A percentile compares a stretch with the other conserved stretches of the same genome.
phyloP scores from a whole-genome alignment of 768 basidiomycete genomes.

The Clathrus columnatus region DNA sequence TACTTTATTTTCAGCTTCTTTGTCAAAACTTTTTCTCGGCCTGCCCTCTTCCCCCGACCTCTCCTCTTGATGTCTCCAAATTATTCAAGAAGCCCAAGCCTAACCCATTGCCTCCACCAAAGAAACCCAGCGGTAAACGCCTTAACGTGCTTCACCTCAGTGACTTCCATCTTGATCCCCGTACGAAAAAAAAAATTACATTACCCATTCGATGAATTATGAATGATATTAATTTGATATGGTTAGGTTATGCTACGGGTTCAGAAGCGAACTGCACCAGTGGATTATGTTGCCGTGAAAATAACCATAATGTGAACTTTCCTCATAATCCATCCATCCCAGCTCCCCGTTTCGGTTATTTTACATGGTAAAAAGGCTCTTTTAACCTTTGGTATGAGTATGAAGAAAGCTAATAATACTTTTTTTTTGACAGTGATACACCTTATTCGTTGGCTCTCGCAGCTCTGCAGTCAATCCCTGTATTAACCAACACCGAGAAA shows the following conservation, averaged over 20 bases:
- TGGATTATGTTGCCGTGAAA: constrained; percentile 56
- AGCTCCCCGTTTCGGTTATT: constrained; percentile 64
- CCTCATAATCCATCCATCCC: constrained; percentile 39
- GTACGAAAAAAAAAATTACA: constrained; percentile 26
- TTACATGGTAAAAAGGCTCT: constrained; percentile 35
- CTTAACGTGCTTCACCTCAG: constrained; percentile 72
- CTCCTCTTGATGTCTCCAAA: constrained; percentile 50
- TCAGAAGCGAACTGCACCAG: constrained; percentile 66
- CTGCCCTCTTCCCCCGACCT: constrained; percentile 49
- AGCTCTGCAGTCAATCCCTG: constrained; percentile 59
- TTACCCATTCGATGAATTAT: neutral
- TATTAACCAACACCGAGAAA: constrained; percentile 48
- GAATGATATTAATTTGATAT: neutral
- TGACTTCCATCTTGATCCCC: constrained; percentile 68
- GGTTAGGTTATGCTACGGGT: constrained; percentile 56
- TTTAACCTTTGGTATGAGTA: neutral
- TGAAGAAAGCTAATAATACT: neutral
- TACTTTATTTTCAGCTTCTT: constrained; percentile 32
- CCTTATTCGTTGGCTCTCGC: constrained; percentile 53
- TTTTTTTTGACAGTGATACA: constrained; percentile 43
- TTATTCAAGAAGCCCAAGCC: constrained; percentile 80
- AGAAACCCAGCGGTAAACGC: constrained; percentile 51
- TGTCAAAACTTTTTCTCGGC: constrained; percentile 51
- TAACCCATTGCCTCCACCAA: constrained; percentile 48
- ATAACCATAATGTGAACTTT: constrained; percentile 25